Conservation (phyloP, 106 monocot genomes). For the Posidonia australis region DNA sequence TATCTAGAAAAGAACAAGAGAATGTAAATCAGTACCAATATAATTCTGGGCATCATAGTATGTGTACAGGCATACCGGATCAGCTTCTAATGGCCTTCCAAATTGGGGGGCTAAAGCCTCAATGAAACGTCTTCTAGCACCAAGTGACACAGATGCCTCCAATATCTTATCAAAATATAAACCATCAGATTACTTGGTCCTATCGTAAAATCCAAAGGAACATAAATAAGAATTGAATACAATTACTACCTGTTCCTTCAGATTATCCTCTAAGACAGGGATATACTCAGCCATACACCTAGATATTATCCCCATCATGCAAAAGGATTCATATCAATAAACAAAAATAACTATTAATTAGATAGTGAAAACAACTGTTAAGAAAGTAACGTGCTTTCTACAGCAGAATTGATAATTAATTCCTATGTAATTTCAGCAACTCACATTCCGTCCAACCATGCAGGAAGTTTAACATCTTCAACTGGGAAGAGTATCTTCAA, state of each 20-base stretch:
- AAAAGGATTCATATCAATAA: not conserved
- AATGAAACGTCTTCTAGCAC: slow-evolving; percentile 74
- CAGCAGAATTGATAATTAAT: not conserved
- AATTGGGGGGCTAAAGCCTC: slow-evolving; percentile 73
- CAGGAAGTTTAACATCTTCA: slow-evolving; percentile 86
- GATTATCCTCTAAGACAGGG: slow-evolving; percentile 60
- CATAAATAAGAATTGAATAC: not conserved
- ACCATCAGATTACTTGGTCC: not conserved
- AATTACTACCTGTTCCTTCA: slow-evolving; percentile 54
- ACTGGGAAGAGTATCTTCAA: slow-evolving; percentile 46
- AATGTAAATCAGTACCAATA: not conserved
- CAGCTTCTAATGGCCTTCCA: slow-evolving; percentile 94
- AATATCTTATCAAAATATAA: slow-evolving; percentile 33
- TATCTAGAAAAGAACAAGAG: slow-evolving; percentile 28
- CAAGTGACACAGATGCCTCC: slow-evolving; percentile 61
- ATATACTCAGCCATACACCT: slow-evolving; percentile 97
- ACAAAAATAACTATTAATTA: not conserved
- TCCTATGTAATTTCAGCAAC: slow-evolving; percentile 11
- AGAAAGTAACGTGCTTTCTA: too few relatives aligned
- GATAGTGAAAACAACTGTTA: not conserved
- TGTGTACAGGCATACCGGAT: slow-evolving; percentile 40
- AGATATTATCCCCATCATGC: not conserved
- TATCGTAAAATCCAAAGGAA: not conserved
- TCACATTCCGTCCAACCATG: slow-evolving; percentile 89
- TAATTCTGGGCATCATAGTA: not conserved